Evolutionary conservation across 1,284 basidiomycete genomes (phyloP), one percentile per base, ranked within the genome.

Genomic region (Vanrija sp.): DNA sequence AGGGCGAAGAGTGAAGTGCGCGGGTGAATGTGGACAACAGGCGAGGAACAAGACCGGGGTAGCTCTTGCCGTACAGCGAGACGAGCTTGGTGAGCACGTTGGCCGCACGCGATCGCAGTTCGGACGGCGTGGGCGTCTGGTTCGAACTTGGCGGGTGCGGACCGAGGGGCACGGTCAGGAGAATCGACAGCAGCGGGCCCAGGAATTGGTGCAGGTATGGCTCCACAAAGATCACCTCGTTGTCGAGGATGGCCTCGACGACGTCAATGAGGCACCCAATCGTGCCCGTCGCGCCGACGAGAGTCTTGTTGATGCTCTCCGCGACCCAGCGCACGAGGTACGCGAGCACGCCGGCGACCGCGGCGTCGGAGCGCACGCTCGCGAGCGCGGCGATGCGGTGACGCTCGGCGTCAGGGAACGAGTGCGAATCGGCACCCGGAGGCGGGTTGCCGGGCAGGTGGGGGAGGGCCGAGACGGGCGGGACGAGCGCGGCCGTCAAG

Each of bases 121-220:
- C 84, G 55, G 58, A 71, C 3, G 68, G 53, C 15, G 65, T 54
- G 9, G 66, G 67, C 34, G 61, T 50, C 10, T 70, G 62, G 16
- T 60, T 62, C 6, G 72, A 67, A 38, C 54, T 34, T 49, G 62
- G 66, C 40, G 60, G 72, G 58, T 60, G 71, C 52, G 73, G 71
- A 2, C 79, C 78, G 7, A 96, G 83, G 9, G 87, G 83, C 0
- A 91, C 88, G 55, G 95, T 90, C 7, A 98, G 82, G 48, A 98
- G 83, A 59, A 88, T 87, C 4, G 94, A 95, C 25, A 98, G 84
- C 42, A 97, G 83, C 0, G 93, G 88, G 0, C 94, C 94, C 12
- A 98, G 84, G 46, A 98, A 83, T 86, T 98, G 95, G 69, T 98
- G 95, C 5, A 98, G 81, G 89, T 96, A 98, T 45, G 94, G 95